Evolutionary conservation across 768 basidiomycete genomes (phyloP).

Genomic region (Hericium rajendrae): DNA sequence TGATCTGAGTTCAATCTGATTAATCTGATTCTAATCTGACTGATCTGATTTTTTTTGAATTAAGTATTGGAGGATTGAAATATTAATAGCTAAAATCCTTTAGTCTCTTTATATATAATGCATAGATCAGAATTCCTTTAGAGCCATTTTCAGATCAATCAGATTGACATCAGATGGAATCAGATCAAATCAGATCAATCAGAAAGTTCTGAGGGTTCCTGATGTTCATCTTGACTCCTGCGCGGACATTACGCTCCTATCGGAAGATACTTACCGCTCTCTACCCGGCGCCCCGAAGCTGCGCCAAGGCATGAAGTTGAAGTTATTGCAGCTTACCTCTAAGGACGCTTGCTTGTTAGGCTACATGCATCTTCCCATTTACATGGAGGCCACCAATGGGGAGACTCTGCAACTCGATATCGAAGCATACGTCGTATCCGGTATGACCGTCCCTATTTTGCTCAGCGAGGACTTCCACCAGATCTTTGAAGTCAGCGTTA

Average conservation of each 20-base stretch:
- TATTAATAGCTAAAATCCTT: too few species aligned
- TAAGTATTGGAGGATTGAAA: too few species aligned
- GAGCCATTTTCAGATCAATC: too few species aligned
- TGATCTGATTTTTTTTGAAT: too few species aligned
- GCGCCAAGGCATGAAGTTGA: not conserved
- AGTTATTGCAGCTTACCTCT: not conserved
- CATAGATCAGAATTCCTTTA: too few species aligned
- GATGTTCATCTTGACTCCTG: not conserved
- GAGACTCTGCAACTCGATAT: slow-evolving; percentile 17
- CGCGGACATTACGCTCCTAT: not conserved
- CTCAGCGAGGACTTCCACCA: slow-evolving; percentile 23
- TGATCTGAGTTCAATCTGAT: too few species aligned
- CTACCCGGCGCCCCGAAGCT: too few species aligned
- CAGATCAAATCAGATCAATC: too few species aligned
- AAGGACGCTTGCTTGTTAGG: not conserved
- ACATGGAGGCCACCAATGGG: slow-evolving; percentile 16
- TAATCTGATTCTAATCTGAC: too few species aligned
- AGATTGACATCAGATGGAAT: too few species aligned
- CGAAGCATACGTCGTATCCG: slow-evolving; percentile 19
- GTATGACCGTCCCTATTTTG: slow-evolving; percentile 21
- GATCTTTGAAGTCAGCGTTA: slow-evolving; percentile 15
- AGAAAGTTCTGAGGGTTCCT: too few species aligned
- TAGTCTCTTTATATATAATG: too few species aligned
- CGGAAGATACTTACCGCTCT: not conserved
- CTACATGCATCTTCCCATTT: slow-evolving; percentile 19